Percentiles rank a stretch among this genome's conserved stretches.
These are phyloP conservation scores for Populus hybrid DNA, from an alignment of 441 rosid genomes.

Conservation along the genomic window DNA sequence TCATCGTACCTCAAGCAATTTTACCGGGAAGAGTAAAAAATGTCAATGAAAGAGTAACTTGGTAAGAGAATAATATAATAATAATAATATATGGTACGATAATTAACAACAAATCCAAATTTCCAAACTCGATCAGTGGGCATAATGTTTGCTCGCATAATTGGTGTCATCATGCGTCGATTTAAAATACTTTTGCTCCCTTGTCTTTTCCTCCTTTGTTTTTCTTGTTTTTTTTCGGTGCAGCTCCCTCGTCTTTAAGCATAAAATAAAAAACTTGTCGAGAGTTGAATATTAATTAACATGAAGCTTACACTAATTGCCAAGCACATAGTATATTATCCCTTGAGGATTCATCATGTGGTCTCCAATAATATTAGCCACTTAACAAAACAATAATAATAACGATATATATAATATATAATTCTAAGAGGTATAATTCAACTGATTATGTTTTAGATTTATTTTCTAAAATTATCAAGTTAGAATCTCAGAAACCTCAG, in stretches of 20 bases:
- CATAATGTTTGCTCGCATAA: conserved; percentile 10
- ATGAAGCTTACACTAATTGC: conserved; percentile 7
- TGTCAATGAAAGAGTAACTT: too few relatives aligned
- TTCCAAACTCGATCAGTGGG: neutral
- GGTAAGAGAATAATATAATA: too few relatives aligned
- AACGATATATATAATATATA: too few relatives aligned
- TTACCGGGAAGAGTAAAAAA: too few relatives aligned
- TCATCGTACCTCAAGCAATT: too few relatives aligned
- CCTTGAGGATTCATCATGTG: conserved; percentile 29
- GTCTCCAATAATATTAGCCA: conserved; percentile 29
- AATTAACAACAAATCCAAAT: neutral
- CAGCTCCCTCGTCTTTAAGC: neutral
- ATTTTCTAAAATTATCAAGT: rapidly evolving
- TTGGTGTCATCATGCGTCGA: neutral
- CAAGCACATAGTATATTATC: neutral
- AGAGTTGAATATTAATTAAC: neutral
- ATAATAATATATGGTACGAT: neutral
- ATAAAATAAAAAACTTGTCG: neutral
- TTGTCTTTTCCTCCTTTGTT: neutral
- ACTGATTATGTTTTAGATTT: rapidly evolving
- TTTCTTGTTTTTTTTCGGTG: too few relatives aligned
- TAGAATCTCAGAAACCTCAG: too few relatives aligned
- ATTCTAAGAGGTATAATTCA: too few relatives aligned
- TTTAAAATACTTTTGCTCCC: conserved; percentile 6
- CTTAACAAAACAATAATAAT: neutral